Evolutionary conservation across 306 rosid genomes (phyloP).

Genomic region (Acacia melanoxylon): DNA sequence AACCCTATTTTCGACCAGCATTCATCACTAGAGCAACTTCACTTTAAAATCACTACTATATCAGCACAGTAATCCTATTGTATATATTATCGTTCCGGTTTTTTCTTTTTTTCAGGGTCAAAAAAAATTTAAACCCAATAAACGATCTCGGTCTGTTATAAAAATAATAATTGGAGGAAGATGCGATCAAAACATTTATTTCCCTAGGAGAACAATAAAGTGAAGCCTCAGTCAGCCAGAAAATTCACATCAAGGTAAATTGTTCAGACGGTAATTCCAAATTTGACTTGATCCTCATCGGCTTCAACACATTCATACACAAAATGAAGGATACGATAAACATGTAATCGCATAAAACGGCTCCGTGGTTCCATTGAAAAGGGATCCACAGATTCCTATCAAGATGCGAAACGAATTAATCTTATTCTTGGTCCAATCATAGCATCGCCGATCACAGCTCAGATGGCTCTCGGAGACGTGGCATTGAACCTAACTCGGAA

Average conservation of each 20-base stretch:
- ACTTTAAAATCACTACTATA: not conserved
- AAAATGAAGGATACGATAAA: too few relatives aligned
- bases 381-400: constrained; percentile 77
- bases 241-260: constrained; percentile 48
- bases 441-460: constrained; percentile 69
- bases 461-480: constrained; percentile 67
- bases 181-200: too few relatives aligned
- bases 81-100: not conserved
- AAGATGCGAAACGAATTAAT: constrained; percentile 52
- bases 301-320: constrained; percentile 33
- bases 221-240: constrained; percentile 73
- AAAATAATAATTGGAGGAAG: too few relatives aligned
- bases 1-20: too few relatives aligned
- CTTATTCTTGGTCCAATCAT: constrained; percentile 67
- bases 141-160: too few relatives aligned
- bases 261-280: constrained; percentile 88
- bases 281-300: constrained; percentile 49
- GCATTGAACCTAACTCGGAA: constrained; percentile 49
- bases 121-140: too few relatives aligned
- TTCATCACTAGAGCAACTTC: not conserved
- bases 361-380: constrained; percentile 44
- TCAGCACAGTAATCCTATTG: too few relatives aligned
- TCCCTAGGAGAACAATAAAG: too few relatives aligned
- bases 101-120: too few relatives aligned
- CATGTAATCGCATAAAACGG: constrained; percentile 84